phyloP scores from a whole-genome alignment of 768 basidiomycete species.

The Porpolomopsis calyptriformis region DNA sequence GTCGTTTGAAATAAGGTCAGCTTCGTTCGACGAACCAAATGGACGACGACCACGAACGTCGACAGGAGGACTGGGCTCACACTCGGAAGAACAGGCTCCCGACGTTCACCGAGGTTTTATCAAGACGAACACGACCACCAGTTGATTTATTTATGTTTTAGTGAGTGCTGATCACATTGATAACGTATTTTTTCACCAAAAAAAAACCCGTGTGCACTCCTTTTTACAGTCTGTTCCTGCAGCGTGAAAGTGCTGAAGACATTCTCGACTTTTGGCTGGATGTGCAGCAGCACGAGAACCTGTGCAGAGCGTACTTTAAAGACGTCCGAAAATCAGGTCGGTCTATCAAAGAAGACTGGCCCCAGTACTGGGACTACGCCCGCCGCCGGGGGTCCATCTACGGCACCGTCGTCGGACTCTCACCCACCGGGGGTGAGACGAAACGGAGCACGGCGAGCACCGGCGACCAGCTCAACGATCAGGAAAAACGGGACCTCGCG shows the following conservation, averaged over 20 bases:
- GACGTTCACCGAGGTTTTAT: slow-evolving; percentile 86
- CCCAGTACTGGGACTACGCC: slow-evolving; percentile 94
- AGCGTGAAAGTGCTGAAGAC: slow-evolving; percentile 93
- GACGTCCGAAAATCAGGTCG: slow-evolving; percentile 92
- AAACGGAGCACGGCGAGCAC: slow-evolving; percentile 81
- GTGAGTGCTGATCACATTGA: slow-evolving; percentile 40
- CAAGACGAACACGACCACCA: slow-evolving; percentile 82
- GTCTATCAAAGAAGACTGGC: slow-evolving; percentile 94
- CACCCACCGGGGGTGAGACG: slow-evolving; percentile 40
- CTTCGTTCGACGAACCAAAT: slow-evolving; percentile 18
- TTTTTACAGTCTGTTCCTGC: slow-evolving; percentile 71
- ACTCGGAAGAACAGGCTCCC: slow-evolving; percentile 69
- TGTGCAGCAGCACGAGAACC: slow-evolving; percentile 97
- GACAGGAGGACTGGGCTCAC: slow-evolving; percentile 65
- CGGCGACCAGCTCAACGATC: slow-evolving; percentile 57
- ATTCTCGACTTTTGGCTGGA: slow-evolving; percentile 98
- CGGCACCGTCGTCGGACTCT: slow-evolving; percentile 75
- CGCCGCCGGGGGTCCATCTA: slow-evolving; percentile 88
- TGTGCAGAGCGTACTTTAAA: slow-evolving; percentile 98
- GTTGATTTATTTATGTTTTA: slow-evolving; percentile 99
- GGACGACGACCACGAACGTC: slow-evolving; percentile 46
- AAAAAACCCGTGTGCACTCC: slow-evolving; percentile 8
- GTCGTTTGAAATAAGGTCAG: not conserved
- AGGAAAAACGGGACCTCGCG: slow-evolving; percentile 58
- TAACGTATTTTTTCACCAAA: not conserved